phyloP scores from a whole-genome alignment of 2,329 filamentous ascomycete genomes.

The Clonostachys chloroleuca region DNA sequence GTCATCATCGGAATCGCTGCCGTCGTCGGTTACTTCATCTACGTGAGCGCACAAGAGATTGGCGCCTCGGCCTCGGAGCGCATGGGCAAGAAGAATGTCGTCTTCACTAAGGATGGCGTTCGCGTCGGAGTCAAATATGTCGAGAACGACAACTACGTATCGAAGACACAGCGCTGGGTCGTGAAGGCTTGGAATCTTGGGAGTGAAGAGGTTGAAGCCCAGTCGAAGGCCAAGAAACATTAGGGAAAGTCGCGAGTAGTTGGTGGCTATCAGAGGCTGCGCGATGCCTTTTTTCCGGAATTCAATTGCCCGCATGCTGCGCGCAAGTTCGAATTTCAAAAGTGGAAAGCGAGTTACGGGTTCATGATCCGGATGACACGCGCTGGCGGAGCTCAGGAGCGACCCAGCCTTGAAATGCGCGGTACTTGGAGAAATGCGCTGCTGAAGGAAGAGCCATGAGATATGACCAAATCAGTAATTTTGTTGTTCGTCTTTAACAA shows the following conservation, averaged over 20 bases:
- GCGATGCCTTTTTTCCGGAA: too few relatives aligned
- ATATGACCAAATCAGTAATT: too few relatives aligned
- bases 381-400: too few relatives aligned
- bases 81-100: slow-evolving; percentile 72
- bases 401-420: too few relatives aligned
- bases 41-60: slow-evolving; percentile 63
- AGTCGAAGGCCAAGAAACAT: slow-evolving; percentile 7
- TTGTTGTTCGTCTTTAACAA: too few relatives aligned
- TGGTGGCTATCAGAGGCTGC: background rate
- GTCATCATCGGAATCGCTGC: slow-evolving; percentile 55
- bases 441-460: too few relatives aligned
- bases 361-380: too few relatives aligned
- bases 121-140: slow-evolving; percentile 68
- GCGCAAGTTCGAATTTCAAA: too few relatives aligned
- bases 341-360: too few relatives aligned
- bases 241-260: slow-evolving; percentile 11
- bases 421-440: too few relatives aligned
- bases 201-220: slow-evolving; percentile 17
- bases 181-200: slow-evolving; percentile 63
- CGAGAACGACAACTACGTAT: slow-evolving; percentile 66
- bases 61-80: slow-evolving; percentile 60
- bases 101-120: slow-evolving; percentile 71
- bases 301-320: too few relatives aligned
- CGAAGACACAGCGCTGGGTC: slow-evolving; percentile 65
- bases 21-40: slow-evolving; percentile 70